These are phyloP conservation scores for Albatrellus ellisii DNA, from an alignment of 768 basidiomycete genomes.

Conservation along the genomic window DNA sequence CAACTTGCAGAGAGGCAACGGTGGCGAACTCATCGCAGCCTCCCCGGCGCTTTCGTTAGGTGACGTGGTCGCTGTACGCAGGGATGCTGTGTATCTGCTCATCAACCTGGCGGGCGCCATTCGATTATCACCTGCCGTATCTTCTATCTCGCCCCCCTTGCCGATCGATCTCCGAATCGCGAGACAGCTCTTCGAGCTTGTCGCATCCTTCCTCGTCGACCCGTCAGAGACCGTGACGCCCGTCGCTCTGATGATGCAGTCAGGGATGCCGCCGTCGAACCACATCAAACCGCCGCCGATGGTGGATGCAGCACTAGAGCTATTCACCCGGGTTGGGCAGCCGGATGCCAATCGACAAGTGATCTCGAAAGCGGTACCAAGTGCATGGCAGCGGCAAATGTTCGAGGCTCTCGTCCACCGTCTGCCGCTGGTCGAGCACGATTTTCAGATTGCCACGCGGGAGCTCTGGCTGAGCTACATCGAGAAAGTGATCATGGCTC, in stretches of 20 bases:
- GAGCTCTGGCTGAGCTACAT: slow-evolving; percentile 68
- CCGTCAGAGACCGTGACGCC: slow-evolving; percentile 54
- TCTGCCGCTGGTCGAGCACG: slow-evolving; percentile 66
- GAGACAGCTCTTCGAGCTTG: slow-evolving; percentile 46
- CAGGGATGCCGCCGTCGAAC: slow-evolving; percentile 28
- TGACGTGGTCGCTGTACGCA: slow-evolving; percentile 62
- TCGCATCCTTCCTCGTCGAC: slow-evolving; percentile 69
- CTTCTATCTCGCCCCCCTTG: slow-evolving; percentile 25
- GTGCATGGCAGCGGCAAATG: slow-evolving; percentile 41
- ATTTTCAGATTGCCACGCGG: slow-evolving; percentile 52
- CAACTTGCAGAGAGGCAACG: slow-evolving; percentile 18
- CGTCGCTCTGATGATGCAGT: slow-evolving; percentile 39
- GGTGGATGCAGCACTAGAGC: slow-evolving; percentile 71
- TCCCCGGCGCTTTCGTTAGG: slow-evolving; percentile 52
- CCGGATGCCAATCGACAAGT: slow-evolving; percentile 68
- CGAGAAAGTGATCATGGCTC: slow-evolving; percentile 67
- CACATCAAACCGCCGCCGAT: slow-evolving; percentile 41
- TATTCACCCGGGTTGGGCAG: slow-evolving; percentile 68
- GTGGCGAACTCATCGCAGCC: slow-evolving; percentile 22
- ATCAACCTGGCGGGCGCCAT: slow-evolving; percentile 43
- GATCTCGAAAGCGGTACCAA: slow-evolving; percentile 47
- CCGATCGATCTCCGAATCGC: slow-evolving; percentile 30
- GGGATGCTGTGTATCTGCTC: slow-evolving; percentile 63
- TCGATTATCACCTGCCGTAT: slow-evolving; percentile 28
- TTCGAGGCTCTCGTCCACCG: slow-evolving; percentile 68